Conservation (phyloP, 2,329 filamentous ascomycete genomes). For the Fusarium transvaalense region DNA sequence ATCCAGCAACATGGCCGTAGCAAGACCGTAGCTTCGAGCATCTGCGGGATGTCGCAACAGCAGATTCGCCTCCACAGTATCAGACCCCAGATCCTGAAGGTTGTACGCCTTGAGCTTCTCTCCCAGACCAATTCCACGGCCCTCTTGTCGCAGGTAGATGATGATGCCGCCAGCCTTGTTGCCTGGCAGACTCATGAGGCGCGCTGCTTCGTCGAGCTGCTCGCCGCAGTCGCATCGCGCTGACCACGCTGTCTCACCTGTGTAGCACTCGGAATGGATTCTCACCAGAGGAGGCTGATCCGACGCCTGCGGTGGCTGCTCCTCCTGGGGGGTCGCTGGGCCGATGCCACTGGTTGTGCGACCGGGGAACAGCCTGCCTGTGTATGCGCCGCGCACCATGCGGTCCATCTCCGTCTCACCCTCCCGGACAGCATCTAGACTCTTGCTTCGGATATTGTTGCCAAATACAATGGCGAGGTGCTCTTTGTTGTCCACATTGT, state of each 20-base stretch:
- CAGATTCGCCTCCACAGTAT: constrained; percentile 96
- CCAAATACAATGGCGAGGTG: constrained; percentile 98
- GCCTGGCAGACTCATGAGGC: constrained; percentile 84
- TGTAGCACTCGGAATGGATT: constrained; percentile 99
- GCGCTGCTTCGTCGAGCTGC: constrained; percentile 94
- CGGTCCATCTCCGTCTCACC: constrained; percentile 89
- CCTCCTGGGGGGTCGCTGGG: constrained; percentile 47
- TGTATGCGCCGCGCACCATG: constrained; percentile 95
- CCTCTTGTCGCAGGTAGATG: constrained; percentile 95
- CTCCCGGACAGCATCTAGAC: constrained; percentile 76
- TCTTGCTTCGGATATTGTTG: constrained; percentile 79
- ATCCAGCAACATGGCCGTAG: constrained; percentile 92
- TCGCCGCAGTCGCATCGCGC: constrained; percentile 98
- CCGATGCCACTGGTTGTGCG: constrained; percentile 78
- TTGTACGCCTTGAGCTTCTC: constrained; percentile 99
- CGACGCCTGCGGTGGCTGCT: constrained; percentile 19
- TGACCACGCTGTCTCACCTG: constrained; percentile 98
- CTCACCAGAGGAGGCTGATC: constrained; percentile 76
- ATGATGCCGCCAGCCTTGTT: constrained; percentile 83
- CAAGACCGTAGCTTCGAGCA: constrained; percentile 93
- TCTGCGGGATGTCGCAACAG: constrained; percentile 92
- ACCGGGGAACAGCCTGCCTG: constrained; percentile 87
- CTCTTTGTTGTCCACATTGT: constrained; percentile 93
- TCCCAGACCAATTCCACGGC: constrained; percentile 91
- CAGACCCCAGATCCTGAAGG: constrained; percentile 94